These are phyloP conservation scores for Malassezia dermatis DNA, from an alignment of 1,284 basidiomycete genomes.

Conservation along the genomic window DNA sequence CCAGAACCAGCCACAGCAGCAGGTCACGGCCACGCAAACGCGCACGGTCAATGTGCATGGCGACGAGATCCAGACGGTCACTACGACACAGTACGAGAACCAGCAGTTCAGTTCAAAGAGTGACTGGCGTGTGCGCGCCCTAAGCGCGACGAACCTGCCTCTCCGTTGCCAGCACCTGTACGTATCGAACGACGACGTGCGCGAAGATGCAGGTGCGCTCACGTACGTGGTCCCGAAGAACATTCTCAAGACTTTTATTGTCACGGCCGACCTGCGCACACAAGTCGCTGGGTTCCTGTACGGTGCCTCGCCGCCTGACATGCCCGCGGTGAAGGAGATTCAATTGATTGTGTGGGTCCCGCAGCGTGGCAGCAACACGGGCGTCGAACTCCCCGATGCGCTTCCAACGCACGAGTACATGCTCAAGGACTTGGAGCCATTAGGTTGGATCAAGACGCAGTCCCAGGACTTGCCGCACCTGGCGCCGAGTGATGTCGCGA, in stretches of 20 bases:
- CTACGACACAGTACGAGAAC: conserved; percentile 96
- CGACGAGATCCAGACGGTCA: conserved; percentile 89
- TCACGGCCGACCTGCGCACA: conserved; percentile 83
- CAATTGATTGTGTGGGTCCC: conserved; percentile 93
- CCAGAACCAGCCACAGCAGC: conserved; percentile 75
- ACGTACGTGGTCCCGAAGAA: conserved; percentile 98
- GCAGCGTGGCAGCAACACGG: conserved; percentile 88
- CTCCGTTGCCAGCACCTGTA: conserved; percentile 96
- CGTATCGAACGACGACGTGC: conserved; percentile 96
- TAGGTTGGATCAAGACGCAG: conserved; percentile 98
- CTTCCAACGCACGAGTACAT: conserved; percentile 87
- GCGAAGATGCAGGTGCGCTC: conserved; percentile 84
- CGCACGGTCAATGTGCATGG: conserved; percentile 95
- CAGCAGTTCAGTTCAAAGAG: conserved; percentile 96
- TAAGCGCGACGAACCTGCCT: conserved; percentile 87
- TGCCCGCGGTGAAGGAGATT: conserved; percentile 97
- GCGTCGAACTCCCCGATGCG: conserved; percentile 72
- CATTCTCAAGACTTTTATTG: conserved; percentile 84
- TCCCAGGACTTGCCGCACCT: conserved; percentile 54
- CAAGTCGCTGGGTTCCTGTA: conserved; percentile 92
- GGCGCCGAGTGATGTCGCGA: conserved; percentile 84
- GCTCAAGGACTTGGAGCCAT: conserved; percentile 81
- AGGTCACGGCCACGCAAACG: conserved; percentile 93
- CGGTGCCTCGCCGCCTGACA: conserved; percentile 83
- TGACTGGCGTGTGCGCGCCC: conserved; percentile 94